phyloP scores from a whole-genome alignment of 805 yeast genomes.

The Wickerhamiella australiensis region DNA sequence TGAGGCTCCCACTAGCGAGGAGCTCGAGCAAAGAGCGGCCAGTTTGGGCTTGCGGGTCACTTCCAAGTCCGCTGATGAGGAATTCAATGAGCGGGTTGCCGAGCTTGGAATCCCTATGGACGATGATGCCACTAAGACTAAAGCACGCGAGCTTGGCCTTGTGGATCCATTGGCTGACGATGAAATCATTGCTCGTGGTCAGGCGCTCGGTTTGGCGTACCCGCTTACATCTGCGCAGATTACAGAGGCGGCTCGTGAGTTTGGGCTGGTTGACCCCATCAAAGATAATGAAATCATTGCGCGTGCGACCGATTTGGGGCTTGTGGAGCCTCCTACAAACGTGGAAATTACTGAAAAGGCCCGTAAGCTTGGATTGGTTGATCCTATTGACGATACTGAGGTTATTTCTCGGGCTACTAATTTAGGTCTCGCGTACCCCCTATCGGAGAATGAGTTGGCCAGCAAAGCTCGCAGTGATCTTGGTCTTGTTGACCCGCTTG shows the following conservation, averaged over 20 bases:
- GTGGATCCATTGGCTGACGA: constrained; percentile 12
- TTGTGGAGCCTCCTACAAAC: constrained; percentile 53
- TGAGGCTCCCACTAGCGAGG: constrained; percentile 28
- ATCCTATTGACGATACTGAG: constrained; percentile 14
- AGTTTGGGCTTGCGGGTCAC: background rate
- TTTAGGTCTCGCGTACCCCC: constrained; percentile 16
- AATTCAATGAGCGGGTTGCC: constrained; percentile 9
- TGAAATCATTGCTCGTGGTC: constrained; percentile 11
- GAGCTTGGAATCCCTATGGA: constrained; percentile 23
- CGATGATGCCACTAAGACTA: constrained; percentile 10
- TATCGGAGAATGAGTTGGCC: constrained; percentile 10
- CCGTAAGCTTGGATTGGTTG: constrained; percentile 20
- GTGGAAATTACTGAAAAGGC: constrained; percentile 32
- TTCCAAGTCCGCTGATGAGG: constrained; percentile 8
- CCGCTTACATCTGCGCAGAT: constrained; percentile 14
- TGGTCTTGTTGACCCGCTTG: constrained; percentile 14
- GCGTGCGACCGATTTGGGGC: constrained; percentile 55
- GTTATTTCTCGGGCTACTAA: constrained; percentile 9
- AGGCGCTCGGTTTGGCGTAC: constrained; percentile 12
- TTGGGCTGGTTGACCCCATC: constrained; percentile 22
- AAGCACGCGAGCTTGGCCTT: constrained; percentile 22
- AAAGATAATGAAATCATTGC: constrained; percentile 32
- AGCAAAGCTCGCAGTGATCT: constrained; percentile 7
- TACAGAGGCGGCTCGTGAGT: constrained; percentile 16
- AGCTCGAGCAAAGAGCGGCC: constrained; percentile 22